Percentiles rank a stretch among this genome's conserved stretches.
These are phyloP conservation scores for Rubus parviflorus DNA, from an alignment of 306 rosid species.

Conservation along the genomic window DNA sequence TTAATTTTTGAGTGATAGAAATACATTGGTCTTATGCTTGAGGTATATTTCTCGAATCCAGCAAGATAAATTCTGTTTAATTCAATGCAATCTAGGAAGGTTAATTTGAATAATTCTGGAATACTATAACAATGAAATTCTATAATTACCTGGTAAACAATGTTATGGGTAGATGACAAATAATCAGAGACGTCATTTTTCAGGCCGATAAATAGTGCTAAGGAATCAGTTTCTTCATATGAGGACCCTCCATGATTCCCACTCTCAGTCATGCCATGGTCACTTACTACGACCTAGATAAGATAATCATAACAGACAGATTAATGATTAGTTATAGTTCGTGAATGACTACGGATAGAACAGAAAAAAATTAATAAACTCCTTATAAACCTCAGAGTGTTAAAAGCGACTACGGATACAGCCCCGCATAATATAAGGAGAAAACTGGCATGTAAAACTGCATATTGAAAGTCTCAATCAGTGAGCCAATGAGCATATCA, in stretches of 20 bases:
- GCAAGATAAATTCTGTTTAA: background rate
- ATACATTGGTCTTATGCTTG: background rate
- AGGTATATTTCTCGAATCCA: background rate
- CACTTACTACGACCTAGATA: constrained; percentile 74
- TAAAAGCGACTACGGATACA: background rate
- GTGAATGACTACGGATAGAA: constrained; percentile 12
- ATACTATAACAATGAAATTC: background rate
- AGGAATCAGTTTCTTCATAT: constrained; percentile 81
- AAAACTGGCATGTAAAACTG: background rate
- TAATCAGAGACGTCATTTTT: constrained; percentile 40
- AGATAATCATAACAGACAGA: constrained; percentile 23
- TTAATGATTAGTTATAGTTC: background rate
- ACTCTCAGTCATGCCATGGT: constrained; percentile 94
- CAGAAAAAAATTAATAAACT: constrained; percentile 10
- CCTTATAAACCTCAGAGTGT: background rate
- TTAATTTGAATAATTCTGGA: background rate
- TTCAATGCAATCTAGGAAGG: background rate
- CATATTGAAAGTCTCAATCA: background rate
- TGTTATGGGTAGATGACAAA: constrained; percentile 34
- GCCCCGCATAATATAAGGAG: background rate
- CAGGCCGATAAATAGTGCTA: constrained; percentile 71
- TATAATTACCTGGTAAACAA: constrained; percentile 65
- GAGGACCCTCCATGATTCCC: constrained; percentile 98
- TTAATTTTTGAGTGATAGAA: background rate
- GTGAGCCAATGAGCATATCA: background rate